A percentile compares a stretch with the other conserved stretches of the same genome.
phyloP scores from a whole-genome alignment of 1,139 yeast species.

The Candida tetrigidarum region DNA sequence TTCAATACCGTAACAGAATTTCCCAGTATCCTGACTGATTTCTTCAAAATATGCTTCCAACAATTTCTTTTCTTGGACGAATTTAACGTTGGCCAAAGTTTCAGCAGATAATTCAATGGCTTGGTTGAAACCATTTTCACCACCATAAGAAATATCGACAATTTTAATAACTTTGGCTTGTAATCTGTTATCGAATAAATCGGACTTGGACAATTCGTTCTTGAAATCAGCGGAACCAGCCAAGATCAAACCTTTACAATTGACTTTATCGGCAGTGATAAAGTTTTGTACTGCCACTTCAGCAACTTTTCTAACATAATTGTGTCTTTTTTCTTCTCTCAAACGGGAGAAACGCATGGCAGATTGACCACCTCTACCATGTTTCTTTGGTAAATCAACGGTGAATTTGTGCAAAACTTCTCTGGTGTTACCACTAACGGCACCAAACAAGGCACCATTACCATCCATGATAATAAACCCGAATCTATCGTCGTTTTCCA shows the following conservation, averaged over 20 bases:
- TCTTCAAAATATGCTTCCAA: conserved; percentile 92
- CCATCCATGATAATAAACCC: conserved; percentile 99
- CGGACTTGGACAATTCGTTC: conserved; percentile 90
- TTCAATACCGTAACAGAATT: conserved; percentile 96
- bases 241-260: conserved; percentile 89
- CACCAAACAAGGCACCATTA: conserved; percentile 96
- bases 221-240: conserved; percentile 99
- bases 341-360: conserved; percentile 98
- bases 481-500: conserved; percentile 93
- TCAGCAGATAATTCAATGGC: conserved; percentile 98
- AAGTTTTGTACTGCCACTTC: conserved; percentile 98
- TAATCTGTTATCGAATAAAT: conserved; percentile 88
- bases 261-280: conserved; percentile 89
- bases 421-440: conserved; percentile 96
- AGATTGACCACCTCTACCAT: conserved; percentile 99
- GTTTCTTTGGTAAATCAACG: conserved; percentile 98
- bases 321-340: conserved; percentile 99
- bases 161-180: conserved; percentile 86
- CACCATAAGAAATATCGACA: conserved; percentile 98
- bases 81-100: conserved; percentile 94
- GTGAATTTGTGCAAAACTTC: conserved; percentile 95
- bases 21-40: conserved; percentile 95
- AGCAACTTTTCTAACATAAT: conserved; percentile 96
- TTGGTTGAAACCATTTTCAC: conserved; percentile 98
- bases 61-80: conserved; percentile 97